These are phyloP conservation scores for Scenedesmus sp. DNA, from an alignment of 163 green algal species.

Conservation along the genomic window DNA sequence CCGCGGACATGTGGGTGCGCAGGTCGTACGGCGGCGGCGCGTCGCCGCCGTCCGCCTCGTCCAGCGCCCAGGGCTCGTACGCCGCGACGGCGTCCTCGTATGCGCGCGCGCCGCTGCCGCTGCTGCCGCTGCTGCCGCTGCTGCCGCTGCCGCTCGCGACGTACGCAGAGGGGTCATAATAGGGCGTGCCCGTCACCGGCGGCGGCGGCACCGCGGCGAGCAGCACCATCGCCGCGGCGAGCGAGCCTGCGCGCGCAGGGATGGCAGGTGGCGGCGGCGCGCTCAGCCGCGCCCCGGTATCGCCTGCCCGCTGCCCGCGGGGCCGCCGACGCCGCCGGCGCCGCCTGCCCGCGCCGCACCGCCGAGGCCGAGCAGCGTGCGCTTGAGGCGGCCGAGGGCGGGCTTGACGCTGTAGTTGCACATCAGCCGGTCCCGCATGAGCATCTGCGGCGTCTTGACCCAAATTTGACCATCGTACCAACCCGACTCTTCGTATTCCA, in stretches of 20 bases:
- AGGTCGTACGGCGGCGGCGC: slow-evolving; percentile 15
- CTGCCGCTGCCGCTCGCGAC: slow-evolving; percentile 17
- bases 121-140: not conserved
- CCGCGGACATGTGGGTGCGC: slow-evolving; percentile 39
- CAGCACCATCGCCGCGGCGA: slow-evolving; percentile 26
- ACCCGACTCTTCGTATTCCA: slow-evolving; percentile 53
- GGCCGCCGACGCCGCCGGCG: not conserved
- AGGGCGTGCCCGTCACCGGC: slow-evolving; percentile 21
- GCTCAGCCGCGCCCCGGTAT: not conserved
- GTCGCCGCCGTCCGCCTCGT: slow-evolving; percentile 14
- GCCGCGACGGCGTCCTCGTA: slow-evolving; percentile 33
- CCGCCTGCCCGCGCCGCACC: slow-evolving; percentile 7
- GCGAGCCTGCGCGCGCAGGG: slow-evolving; percentile 1
- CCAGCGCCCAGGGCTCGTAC: slow-evolving; percentile 49
- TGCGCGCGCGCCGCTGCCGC: not conserved
- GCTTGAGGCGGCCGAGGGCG: slow-evolving; percentile 53
- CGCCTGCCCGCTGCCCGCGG: not conserved
- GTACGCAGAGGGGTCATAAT: not conserved
- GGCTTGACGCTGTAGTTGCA: slow-evolving; percentile 68
- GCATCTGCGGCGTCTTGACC: slow-evolving; percentile 72
- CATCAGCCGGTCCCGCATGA: slow-evolving; percentile 70
- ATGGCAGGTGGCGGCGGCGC: not conserved
- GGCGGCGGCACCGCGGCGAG: slow-evolving; percentile 32
- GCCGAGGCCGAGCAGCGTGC: slow-evolving; percentile 47
- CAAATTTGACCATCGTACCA: slow-evolving; percentile 66